Base-by-base conservation (phyloP, 1,284 basidiomycete species). In the Malassezia equina region DNA sequence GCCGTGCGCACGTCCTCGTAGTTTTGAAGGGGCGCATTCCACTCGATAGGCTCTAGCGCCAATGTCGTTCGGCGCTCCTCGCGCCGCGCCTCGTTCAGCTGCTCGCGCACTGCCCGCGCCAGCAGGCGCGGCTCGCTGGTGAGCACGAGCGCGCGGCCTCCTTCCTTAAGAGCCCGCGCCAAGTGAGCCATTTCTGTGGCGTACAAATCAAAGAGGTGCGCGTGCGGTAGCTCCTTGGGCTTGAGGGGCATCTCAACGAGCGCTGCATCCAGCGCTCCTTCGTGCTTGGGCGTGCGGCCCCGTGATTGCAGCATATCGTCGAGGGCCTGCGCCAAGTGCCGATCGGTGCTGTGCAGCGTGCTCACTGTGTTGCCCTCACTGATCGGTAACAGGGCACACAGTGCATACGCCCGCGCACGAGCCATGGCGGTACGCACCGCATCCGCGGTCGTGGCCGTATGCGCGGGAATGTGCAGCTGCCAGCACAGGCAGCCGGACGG, bases 81-180 rank as follows among this genome's bases (percentile, higher is more conserved):
- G 36, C 55, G 49, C 1, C 55, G 49, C 15, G 36, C 27, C 17
- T 40, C 15, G 42, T 57, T 57, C 15, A 51, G 49, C 5, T 52
- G 49, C 28, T 57, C 55, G 31, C 50, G 49, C 27, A 57, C n/a
- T 5, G 55, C 49, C 9, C 55, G 49, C 28, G 12, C 8, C 4
- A 47, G 29, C n/a, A 43, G 25, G 2, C 27, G 17, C 5, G 55
- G 43, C 50, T 57, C 55, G 13, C 40, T 31, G 13, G 55, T 52
- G 19, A 57, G 34, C 23, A 57, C n/a, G 4, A 57, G 17, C 15
- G 55, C 55, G n/a, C 31, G 36, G 6, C 25, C 43, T 27, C 44
- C 28, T 3, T 44, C 33, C 7, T 12, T 21, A 6, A 57, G 34
- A 0, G 33, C 43, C 1, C 15, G 13, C 9, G 13, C 17, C 19